A percentile compares a stretch with the other conserved stretches of the same genome.
Evolutionary conservation across 805 yeast genomes (phyloP).

Genomic region (Monosporozyma aerobia): DNA sequence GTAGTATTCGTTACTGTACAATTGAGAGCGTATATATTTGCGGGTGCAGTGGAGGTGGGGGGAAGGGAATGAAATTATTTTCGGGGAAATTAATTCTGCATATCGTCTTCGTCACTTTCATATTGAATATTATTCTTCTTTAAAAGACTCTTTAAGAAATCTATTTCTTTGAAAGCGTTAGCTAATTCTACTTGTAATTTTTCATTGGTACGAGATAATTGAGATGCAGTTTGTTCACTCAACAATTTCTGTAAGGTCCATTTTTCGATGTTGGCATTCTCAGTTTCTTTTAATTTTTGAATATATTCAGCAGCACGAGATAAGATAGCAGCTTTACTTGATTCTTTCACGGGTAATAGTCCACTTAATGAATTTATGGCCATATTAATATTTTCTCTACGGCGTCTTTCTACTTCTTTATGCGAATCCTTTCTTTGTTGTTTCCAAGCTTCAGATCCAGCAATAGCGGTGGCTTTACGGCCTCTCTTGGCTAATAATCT

Average conservation of each 20-base stretch:
- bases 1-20: not conserved
- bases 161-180: slow-evolving; percentile 86
- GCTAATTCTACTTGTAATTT: slow-evolving; percentile 81
- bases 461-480: slow-evolving; percentile 21
- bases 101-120: slow-evolving; percentile 2
- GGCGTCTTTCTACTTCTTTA: slow-evolving; percentile 88
- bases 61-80: not conserved
- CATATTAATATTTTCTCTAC: slow-evolving; percentile 78
- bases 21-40: not conserved
- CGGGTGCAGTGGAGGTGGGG: not conserved
- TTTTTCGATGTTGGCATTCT: slow-evolving; percentile 81
- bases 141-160: slow-evolving; percentile 58
- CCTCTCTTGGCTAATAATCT: slow-evolving; percentile 16
- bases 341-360: slow-evolving; percentile 68
- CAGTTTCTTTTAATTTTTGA: slow-evolving; percentile 81
- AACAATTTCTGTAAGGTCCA: slow-evolving; percentile 90
- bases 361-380: slow-evolving; percentile 79
- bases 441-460: slow-evolving; percentile 27
- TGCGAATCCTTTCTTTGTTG: slow-evolving; percentile 76
- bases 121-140: slow-evolving; percentile 8
- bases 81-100: not conserved
- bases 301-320: slow-evolving; percentile 86
- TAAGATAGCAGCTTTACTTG: slow-evolving; percentile 81
- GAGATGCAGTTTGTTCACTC: slow-evolving; percentile 85
- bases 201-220: slow-evolving; percentile 76